Evolutionary conservation across 2,329 filamentous ascomycete species (phyloP), one percentile per base, ranked within the genome.

Genomic region (Purpureocillium lavendulum): DNA sequence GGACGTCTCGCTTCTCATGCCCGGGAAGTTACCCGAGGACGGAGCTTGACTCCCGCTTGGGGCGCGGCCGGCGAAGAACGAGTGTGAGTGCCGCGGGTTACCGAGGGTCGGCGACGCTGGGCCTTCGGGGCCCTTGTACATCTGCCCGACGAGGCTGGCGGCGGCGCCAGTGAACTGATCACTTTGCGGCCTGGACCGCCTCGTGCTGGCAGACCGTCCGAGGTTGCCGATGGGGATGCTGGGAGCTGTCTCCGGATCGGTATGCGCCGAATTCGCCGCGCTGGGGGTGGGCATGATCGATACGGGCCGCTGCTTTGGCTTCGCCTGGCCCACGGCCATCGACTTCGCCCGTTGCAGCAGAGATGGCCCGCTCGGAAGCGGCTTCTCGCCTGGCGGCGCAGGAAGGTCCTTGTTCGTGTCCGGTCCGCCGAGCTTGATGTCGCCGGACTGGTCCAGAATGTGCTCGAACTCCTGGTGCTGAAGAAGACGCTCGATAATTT

Each of bases 401-500:
- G 87, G 86, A 14, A 94, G 76, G n/a, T 92, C 88, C 61, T 95
- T 95, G 60, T 92, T 82, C 30, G 70, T 75, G 55, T 84, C 75
- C 31, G 53, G 11, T 30, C 50, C 28, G 21, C 48, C 54, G 18
- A 53, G 53, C 41, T 60, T 57, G 40, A 60, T 52, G 40, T 82
- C 77, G 38, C 77, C 77, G 8, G 83, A 85, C 60, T 87, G 84
- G 58, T 94, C 87, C 31, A 96, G 72, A 44, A 97, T 94, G 45
- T 87, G 81, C 65, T 98, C 90, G 50, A 95, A 97, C 50, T 94
- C 89, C 55, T 94, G 85, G 63, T 96, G 86, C 57, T 94, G 85
- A 45, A 98, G 75, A 33, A 98, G 77, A 41, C 92, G 84, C 60
- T 92, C 92, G 59, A 98, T 95, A 60, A 98, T 97, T 67, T 92